These are phyloP conservation scores for Chlorophyllum brunneum DNA, from an alignment of 768 basidiomycete genomes.

Conservation along the genomic window DNA sequence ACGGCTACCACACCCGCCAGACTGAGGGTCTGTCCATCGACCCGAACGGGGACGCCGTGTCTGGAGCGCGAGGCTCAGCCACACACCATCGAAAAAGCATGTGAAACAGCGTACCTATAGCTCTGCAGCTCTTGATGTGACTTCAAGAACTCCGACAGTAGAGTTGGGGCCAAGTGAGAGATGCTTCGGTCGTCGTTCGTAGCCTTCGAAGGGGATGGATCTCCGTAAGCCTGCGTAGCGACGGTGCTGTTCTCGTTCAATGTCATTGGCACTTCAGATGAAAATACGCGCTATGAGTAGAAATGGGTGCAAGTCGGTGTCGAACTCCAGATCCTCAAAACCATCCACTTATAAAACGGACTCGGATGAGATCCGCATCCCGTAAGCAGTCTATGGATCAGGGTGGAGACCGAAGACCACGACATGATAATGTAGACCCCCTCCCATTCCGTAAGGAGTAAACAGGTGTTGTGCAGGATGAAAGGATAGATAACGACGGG, in stretches of 20 bases:
- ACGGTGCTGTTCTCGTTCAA: slow-evolving; percentile 2
- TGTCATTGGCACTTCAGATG: slow-evolving; percentile 5
- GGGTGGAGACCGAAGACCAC: slow-evolving; percentile 6
- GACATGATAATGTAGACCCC: slow-evolving; percentile 4
- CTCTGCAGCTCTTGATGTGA: slow-evolving; percentile 49
- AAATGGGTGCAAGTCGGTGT: background rate
- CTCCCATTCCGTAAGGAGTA: slow-evolving; percentile 2
- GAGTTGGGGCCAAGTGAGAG: slow-evolving; percentile 12
- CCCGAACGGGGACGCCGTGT: slow-evolving; percentile 46
- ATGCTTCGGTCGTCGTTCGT: slow-evolving; percentile 7
- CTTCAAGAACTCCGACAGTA: slow-evolving; percentile 36
- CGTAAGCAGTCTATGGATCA: slow-evolving; percentile 14
- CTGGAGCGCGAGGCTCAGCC: slow-evolving; percentile 34
- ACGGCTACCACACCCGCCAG: slow-evolving; percentile 65
- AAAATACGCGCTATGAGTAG: background rate
- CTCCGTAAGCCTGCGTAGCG: background rate
- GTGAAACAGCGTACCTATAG: slow-evolving; percentile 42
- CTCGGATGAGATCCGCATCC: slow-evolving; percentile 31
- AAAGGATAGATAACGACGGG: background rate
- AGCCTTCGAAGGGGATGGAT: slow-evolving; percentile 14
- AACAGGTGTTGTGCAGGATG: background rate
- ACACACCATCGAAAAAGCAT: slow-evolving; percentile 40
- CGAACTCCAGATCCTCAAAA: background rate
- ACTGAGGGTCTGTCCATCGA: slow-evolving; percentile 64
- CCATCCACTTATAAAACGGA: slow-evolving; percentile 9